Conservation (phyloP, 2,329 filamentous ascomycete genomes). For the Tolypocladium guangdongense region DNA sequence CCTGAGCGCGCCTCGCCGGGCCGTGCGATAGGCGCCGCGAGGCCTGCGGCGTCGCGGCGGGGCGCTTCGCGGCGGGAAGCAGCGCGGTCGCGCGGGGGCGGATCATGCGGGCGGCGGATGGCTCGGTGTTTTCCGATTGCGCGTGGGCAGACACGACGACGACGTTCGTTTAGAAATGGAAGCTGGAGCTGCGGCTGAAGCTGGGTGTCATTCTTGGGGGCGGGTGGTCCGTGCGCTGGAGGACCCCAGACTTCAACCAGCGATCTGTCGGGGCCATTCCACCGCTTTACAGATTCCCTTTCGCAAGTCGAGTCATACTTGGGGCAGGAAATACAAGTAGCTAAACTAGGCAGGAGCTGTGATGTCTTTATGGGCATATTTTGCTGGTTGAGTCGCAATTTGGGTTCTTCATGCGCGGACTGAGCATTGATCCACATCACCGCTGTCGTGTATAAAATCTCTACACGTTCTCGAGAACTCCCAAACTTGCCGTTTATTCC, state of each 20-base stretch:
- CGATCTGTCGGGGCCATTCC: no score
- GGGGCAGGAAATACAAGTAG: no score
- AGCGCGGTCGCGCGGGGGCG: neutral
- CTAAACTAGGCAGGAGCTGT: no score
- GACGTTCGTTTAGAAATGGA: neutral
- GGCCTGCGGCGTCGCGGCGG: neutral
- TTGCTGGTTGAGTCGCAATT: no score
- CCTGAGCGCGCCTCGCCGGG: neutral
- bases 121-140: neutral
- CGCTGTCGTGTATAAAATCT: neutral
- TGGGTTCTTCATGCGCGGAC: no score
- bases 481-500: neutral
- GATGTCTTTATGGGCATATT: no score
- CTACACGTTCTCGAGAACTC: neutral
- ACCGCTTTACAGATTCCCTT: no score
- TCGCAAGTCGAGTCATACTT: no score
- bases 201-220: neutral
- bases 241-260: neutral
- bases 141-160: neutral
- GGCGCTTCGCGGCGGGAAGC: neutral
- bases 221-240: neutral
- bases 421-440: no score
- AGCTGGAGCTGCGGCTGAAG: neutral
- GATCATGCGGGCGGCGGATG: neutral
- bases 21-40: neutral